Evolutionary conservation across 2,329 filamentous ascomycete species (phyloP).

Genomic region (Exophiala oligosperma): DNA sequence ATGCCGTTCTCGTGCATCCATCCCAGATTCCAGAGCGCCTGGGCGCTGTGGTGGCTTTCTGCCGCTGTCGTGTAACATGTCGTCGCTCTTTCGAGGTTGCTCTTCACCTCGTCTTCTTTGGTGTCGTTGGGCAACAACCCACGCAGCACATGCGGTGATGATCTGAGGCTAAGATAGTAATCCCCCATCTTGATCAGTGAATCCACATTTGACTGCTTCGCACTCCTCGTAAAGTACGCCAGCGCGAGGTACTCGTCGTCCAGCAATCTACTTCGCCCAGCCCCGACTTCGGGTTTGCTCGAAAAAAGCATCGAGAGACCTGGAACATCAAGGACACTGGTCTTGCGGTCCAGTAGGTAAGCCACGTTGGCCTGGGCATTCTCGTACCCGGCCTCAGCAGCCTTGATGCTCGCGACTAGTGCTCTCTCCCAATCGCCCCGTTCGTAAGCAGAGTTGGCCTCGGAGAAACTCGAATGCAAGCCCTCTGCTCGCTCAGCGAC

Average conservation of each 20-base stretch:
- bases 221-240: conserved; percentile 92
- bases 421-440: conserved; percentile 77
- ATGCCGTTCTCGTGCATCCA: conserved; percentile 99
- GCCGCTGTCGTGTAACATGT: conserved; percentile 90
- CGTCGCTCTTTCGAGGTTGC: conserved; percentile 81
- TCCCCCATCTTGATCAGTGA: conserved; percentile 97
- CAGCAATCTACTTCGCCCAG: conserved; percentile 48
- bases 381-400: conserved; percentile 90
- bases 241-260: conserved; percentile 67
- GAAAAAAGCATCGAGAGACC: conserved; percentile 53
- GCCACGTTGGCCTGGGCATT: conserved; percentile 87
- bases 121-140: not conserved
- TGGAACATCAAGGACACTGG: conserved; percentile 60
- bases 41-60: conserved; percentile 86
- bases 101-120: conserved; percentile 16
- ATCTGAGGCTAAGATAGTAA: conserved; percentile 62
- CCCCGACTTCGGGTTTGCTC: conserved; percentile 36
- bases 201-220: conserved; percentile 89
- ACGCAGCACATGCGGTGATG: too few species aligned
- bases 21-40: conserved; percentile 93
- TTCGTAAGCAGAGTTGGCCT: conserved; percentile 81
- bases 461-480: conserved; percentile 73
- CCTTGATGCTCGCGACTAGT: conserved; percentile 78
- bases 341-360: conserved; percentile 75
- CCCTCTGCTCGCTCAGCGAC: conserved; percentile 73